A percentile compares a stretch with the other conserved stretches of the same genome.
phyloP scores from a whole-genome alignment of 1,139 yeast species.

The Pichia sp. region DNA sequence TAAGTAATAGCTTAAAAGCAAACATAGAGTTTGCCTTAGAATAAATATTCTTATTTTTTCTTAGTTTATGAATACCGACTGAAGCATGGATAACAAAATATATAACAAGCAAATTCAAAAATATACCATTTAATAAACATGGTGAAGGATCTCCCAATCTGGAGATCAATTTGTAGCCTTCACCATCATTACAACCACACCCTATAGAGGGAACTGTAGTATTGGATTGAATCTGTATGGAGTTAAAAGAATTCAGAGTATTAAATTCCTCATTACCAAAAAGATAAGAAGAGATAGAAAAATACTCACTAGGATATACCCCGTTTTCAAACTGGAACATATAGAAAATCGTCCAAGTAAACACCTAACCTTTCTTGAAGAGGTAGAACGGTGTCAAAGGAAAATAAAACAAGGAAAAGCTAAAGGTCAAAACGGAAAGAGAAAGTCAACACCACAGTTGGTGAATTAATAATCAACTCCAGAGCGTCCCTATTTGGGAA shows the following conservation, averaged over 20 bases:
- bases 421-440: too few species aligned
- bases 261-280: too few species aligned
- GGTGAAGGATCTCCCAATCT: slow-evolving; percentile 66
- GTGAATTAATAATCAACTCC: too few species aligned
- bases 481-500: too few species aligned
- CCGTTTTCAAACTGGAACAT: slow-evolving; percentile 8
- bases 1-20: slow-evolving; percentile 39
- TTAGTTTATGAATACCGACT: slow-evolving; percentile 34
- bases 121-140: slow-evolving; percentile 71
- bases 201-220: not conserved
- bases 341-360: too few species aligned
- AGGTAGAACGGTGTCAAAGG: too few species aligned
- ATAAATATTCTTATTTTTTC: slow-evolving; percentile 25
- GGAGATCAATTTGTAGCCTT: slow-evolving; percentile 76
- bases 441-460: too few species aligned
- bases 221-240: not conserved
- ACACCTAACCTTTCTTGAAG: too few species aligned
- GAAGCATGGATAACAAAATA: slow-evolving; percentile 52
- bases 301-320: slow-evolving; percentile 5
- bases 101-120: slow-evolving; percentile 47
- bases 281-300: slow-evolving; percentile 1
- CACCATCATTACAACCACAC: slow-evolving; percentile 40
- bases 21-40: slow-evolving; percentile 34
- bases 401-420: too few species aligned
- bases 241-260: too few species aligned